Base-by-base conservation (phyloP, 371 early-diverging fungal species). In the Saksenaea vasiformis region DNA sequence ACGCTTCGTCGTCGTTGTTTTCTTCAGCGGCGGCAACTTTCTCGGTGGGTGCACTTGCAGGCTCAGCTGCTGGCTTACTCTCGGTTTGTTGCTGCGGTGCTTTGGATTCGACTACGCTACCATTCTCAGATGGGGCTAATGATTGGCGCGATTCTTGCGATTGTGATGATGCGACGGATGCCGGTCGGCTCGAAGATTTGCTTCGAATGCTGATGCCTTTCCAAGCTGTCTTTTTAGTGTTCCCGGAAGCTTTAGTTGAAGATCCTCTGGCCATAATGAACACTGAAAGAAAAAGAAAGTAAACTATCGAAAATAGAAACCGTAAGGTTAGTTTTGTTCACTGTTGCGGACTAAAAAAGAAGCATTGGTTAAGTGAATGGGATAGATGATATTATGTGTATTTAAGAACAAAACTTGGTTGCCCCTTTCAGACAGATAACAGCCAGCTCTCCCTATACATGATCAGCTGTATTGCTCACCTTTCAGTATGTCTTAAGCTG, bases 101-200 rank as follows among this genome's bases (percentile, higher is more conserved):
- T 43, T 59, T 43, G 41, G 41, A 7, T 43, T 22, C 59, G 26
- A 41, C 2, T 39, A 56, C 27, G 41, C 57, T 56, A 10, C 35
- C 61, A 51, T 53, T 61, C 54, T 47, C 51, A 47, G 61, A 61
- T 53, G 57, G 55, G 9, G 24, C 53, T 22, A 47, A 22, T 13
- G 64, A 58, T 36, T 57, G 37, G 3, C 59, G 58, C 17, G 64
- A 64, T 64, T 64, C 64, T 19, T 64, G 64, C 10, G 64, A 64
- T 19, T 64, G 58, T 11, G 51, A 58, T 9, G 64, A 64, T 10
- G 64, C 53, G n/a, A 39, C 43, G 7, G 51, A 47, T 22, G 51
- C 60, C 1, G 66, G 66, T 31, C 66, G 61, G 26, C 61, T 61
- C 3, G 66, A 38, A 28, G 60, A 55, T 28, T 66, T 66, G 14